phyloP scores from a whole-genome alignment of 176 grass and related monocot species.

The Carex scoparia region DNA sequence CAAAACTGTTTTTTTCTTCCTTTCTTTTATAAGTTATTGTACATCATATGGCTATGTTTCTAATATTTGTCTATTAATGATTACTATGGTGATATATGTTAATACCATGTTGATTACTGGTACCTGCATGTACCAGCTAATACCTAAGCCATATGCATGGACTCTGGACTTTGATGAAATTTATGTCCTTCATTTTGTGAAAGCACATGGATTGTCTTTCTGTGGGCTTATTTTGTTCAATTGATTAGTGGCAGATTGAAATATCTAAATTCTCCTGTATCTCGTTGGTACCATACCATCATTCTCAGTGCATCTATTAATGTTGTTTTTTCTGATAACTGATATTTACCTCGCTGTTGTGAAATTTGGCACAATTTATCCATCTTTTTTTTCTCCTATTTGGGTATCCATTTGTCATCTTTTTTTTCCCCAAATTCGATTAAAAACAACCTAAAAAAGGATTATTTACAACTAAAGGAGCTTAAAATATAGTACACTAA shows the following conservation, averaged over 20 bases:
- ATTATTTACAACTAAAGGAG: not conserved
- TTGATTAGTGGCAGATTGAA: not conserved
- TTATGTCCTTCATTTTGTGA: not conserved
- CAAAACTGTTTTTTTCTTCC: not conserved
- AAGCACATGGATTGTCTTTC: not conserved
- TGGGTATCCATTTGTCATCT: too few species aligned
- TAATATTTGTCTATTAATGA: not conserved
- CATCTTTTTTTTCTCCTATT: too few species aligned
- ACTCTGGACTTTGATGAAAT: not conserved
- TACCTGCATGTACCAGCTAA: not conserved
- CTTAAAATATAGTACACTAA: too few species aligned
- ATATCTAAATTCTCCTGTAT: not conserved
- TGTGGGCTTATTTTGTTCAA: not conserved
- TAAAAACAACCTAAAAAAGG: not conserved
- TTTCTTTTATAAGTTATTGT: not conserved
- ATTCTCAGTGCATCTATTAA: not conserved
- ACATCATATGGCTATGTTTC: too few species aligned
- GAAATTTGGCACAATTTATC: too few species aligned
- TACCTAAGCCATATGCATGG: not conserved
- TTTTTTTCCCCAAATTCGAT: not conserved
- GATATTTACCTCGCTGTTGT: too few species aligned
- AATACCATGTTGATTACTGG: too few species aligned
- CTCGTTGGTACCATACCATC: not conserved
- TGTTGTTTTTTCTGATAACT: not conserved
- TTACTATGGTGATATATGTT: not conserved